Conservation (phyloP, 2,329 filamentous ascomycete genomes). For the Tolypocladium nubicola region DNA sequence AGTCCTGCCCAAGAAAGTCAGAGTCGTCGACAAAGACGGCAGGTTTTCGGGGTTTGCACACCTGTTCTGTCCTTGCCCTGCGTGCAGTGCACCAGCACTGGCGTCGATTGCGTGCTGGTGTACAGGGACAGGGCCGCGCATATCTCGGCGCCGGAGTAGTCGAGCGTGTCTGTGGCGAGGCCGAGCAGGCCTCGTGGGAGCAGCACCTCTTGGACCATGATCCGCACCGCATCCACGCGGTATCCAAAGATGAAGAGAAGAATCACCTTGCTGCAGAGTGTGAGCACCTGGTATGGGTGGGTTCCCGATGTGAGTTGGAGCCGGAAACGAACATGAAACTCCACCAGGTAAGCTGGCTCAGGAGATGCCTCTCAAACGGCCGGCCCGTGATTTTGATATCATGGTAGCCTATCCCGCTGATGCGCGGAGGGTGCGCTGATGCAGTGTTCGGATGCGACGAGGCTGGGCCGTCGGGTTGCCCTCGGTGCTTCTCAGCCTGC, state of each 20-base stretch:
- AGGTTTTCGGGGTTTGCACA: conserved; percentile 2
- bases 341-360: conserved; percentile 58
- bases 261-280: conserved; percentile 31
- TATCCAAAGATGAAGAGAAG: conserved; percentile 55
- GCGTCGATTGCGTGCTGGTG: conserved; percentile 33
- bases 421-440: conserved; percentile 45
- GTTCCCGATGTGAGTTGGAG: background rate
- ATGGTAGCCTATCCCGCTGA: conserved; percentile 52
- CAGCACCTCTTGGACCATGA: conserved; percentile 64
- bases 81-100: conserved; percentile 70
- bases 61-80: conserved; percentile 71
- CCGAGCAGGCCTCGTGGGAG: conserved; percentile 60
- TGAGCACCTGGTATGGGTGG: background rate
- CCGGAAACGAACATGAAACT: conserved; percentile 44
- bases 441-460: conserved; percentile 30
- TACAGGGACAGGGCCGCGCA: conserved; percentile 24
- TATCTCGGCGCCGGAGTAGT: conserved; percentile 55
- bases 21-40: background rate
- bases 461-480: conserved; percentile 31
- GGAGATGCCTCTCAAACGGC: conserved; percentile 56
- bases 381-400: conserved; percentile 66
- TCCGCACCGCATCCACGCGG: conserved; percentile 55
- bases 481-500: conserved; percentile 50
- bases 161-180: conserved; percentile 58
- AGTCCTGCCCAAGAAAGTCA: conserved; percentile 46